phyloP scores from a whole-genome alignment of 306 rosid genomes.

The Trifolium fragiferum region DNA sequence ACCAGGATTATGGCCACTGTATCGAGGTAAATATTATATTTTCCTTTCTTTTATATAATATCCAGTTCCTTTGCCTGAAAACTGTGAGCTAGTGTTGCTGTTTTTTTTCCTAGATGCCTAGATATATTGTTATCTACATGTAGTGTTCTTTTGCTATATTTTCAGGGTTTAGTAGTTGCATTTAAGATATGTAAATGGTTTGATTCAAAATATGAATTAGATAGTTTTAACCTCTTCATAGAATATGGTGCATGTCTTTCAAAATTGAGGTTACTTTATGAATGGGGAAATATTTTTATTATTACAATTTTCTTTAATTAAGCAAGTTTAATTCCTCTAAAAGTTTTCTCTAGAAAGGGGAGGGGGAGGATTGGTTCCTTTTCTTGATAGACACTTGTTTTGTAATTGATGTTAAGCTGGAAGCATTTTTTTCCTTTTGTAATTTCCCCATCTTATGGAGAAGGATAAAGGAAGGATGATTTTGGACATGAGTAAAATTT shows the following conservation, averaged over 20 bases:
- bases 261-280: slow-evolving; percentile 1
- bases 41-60: background rate
- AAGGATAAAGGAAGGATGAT: slow-evolving; percentile 12
- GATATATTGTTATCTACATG: slow-evolving; percentile 12
- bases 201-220: background rate
- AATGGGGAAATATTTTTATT: slow-evolving; percentile 20
- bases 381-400: slow-evolving; percentile 2
- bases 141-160: slow-evolving; percentile 25
- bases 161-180: slow-evolving; percentile 19
- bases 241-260: slow-evolving; percentile 6
- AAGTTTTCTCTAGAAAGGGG: too few species aligned
- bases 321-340: too few species aligned
- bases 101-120: too few species aligned
- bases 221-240: background rate
- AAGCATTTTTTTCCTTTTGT: background rate
- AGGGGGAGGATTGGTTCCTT: background rate
- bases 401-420: slow-evolving; percentile 4
- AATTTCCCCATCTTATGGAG: background rate
- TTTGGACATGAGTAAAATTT: slow-evolving; percentile 1
- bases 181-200: slow-evolving; percentile 33
- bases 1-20: slow-evolving; percentile 92
- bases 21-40: slow-evolving; percentile 66
- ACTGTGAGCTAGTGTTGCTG: slow-evolving; percentile 16
- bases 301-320: too few species aligned
- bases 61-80: slow-evolving; percentile 7